These are phyloP conservation scores for Ophiostoma australiae DNA, from an alignment of 2,329 filamentous ascomycete species.

Conservation along the genomic window DNA sequence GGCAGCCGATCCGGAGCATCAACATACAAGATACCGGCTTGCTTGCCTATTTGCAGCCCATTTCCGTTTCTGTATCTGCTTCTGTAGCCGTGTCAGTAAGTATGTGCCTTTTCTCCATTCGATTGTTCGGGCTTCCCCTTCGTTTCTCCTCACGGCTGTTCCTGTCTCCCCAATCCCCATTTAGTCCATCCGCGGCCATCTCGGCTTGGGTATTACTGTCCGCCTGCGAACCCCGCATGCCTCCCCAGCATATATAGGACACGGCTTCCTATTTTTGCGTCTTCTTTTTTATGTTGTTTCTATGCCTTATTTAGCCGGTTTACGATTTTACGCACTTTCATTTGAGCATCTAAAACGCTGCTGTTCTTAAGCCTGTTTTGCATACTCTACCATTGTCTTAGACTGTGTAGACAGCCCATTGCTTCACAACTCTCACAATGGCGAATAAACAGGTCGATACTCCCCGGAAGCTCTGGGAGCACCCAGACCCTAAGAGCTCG, in stretches of 20 bases:
- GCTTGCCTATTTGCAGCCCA: not conserved
- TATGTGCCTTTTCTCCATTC: not conserved
- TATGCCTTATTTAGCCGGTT: too few relatives aligned
- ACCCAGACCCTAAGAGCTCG: conserved; percentile 56
- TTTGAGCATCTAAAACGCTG: not conserved
- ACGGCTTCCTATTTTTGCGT: not conserved
- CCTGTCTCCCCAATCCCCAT: not conserved
- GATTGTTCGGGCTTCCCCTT: not conserved
- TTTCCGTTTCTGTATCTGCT: not conserved
- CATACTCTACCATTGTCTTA: not conserved
- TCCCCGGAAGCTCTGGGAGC: conserved; percentile 64
- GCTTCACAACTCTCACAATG: not conserved
- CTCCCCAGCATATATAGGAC: not conserved
- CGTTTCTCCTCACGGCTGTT: not conserved
- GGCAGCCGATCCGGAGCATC: not conserved
- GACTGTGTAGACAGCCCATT: not conserved
- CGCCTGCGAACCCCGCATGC: conserved; percentile 2
- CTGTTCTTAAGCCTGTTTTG: not conserved
- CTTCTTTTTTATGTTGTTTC: not conserved
- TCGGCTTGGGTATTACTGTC: not conserved
- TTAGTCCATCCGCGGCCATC: not conserved
- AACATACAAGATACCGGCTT: not conserved
- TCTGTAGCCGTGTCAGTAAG: not conserved
- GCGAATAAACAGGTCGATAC: not conserved
- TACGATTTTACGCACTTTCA: too few relatives aligned